These are phyloP conservation scores for Lactarius evosmus DNA, from an alignment of 768 basidiomycete species.

Conservation along the genomic window DNA sequence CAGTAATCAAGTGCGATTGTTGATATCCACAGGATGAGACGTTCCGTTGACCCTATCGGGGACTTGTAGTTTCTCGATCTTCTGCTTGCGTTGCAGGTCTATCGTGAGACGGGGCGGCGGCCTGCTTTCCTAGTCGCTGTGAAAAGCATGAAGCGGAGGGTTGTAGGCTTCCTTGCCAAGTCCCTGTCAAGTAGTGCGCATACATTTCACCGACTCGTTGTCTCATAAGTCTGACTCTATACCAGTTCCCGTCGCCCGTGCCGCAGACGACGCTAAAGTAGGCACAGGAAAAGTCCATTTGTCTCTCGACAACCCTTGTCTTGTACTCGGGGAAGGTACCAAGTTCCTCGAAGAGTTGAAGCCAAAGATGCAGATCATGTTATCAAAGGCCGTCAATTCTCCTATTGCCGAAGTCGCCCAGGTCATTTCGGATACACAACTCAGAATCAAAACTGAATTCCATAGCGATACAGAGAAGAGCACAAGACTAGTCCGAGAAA, in stretches of 20 bases:
- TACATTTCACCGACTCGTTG: conserved; percentile 12
- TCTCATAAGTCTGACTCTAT: background rate
- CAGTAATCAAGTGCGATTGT: conserved; percentile 68
- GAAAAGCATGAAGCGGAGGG: conserved; percentile 76
- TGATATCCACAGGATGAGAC: background rate
- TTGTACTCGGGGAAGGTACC: conserved; percentile 80
- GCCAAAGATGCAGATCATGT: conserved; percentile 80
- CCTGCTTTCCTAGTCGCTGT: conserved; percentile 87
- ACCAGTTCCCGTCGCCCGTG: conserved; percentile 88
- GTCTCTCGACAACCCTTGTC: conserved; percentile 70
- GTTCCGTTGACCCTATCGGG: conserved; percentile 6
- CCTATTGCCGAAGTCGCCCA: conserved; percentile 80
- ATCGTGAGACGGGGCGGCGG: conserved; percentile 73
- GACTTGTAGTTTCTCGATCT: conserved; percentile 81
- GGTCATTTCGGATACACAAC: conserved; percentile 82
- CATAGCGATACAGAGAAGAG: conserved; percentile 74
- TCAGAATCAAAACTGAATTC: conserved; percentile 84
- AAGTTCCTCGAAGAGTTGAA: conserved; percentile 68
- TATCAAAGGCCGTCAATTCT: conserved; percentile 77
- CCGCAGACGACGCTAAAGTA: conserved; percentile 76
- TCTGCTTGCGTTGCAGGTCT: conserved; percentile 75
- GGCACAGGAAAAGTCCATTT: conserved; percentile 73
- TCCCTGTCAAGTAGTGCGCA: conserved; percentile 83
- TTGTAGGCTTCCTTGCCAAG: conserved; percentile 71
- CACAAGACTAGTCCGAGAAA: conserved; percentile 63